A percentile compares a stretch with the other conserved stretches of the same genome.
Conservation (phyloP, 2,329 filamentous ascomycete species). For the Apiospora rasikravindrae region DNA sequence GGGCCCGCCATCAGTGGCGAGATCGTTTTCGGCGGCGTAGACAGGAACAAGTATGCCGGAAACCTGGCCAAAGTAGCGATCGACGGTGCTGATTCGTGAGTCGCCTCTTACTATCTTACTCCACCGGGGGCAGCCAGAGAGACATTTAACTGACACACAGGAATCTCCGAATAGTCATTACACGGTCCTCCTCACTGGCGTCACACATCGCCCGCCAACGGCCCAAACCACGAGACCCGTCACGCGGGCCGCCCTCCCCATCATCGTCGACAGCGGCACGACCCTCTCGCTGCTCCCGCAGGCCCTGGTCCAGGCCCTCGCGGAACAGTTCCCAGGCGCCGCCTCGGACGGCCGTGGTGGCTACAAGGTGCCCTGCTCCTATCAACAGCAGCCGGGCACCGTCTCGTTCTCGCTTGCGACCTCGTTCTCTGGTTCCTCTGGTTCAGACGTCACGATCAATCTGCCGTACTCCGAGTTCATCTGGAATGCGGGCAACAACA, state of each 20-base stretch:
- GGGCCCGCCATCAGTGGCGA: constrained; percentile 48
- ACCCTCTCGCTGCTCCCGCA: constrained; percentile 54
- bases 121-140: constrained; percentile 39
- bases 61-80: constrained; percentile 37
- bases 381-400: constrained; percentile 43
- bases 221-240: constrained; percentile 23
- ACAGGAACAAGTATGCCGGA: constrained; percentile 57
- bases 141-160: not conserved
- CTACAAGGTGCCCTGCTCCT: constrained; percentile 50
- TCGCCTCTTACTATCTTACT: constrained; percentile 44
- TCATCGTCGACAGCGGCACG: constrained; percentile 59
- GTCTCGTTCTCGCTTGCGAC: constrained; percentile 48
- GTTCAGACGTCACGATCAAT: constrained; percentile 36
- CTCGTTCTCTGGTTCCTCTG: constrained; percentile 41
- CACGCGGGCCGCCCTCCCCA: constrained; percentile 41
- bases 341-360: constrained; percentile 47
- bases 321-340: constrained; percentile 48
- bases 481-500: constrained; percentile 27
- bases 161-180: constrained; percentile 32
- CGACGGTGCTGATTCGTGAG: not conserved
- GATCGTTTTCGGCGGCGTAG: constrained; percentile 59
- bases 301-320: constrained; percentile 48
- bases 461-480: constrained; percentile 39
- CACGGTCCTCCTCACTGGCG: constrained; percentile 32
- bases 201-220: constrained; percentile 30